Evolutionary conservation across 2,329 filamentous ascomycete genomes (phyloP), one percentile per base, ranked within the genome.

Genomic region (Fusarium brevicatenulatum): DNA sequence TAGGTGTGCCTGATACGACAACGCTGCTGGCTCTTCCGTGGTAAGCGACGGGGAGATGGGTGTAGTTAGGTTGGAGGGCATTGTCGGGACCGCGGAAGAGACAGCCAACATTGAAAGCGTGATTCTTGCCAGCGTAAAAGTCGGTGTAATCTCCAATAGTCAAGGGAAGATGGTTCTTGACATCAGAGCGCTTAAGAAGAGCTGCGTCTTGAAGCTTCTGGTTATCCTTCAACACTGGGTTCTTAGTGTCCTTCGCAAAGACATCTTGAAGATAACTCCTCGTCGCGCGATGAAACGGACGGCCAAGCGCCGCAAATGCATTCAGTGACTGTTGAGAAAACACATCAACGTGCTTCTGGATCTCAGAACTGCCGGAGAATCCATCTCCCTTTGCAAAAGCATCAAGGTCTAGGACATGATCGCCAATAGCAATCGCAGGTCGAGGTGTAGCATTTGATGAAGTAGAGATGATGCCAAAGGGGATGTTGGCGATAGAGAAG

Each of bases 91-190:
- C 93, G 39, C 93, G 89, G 82, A 95, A 94, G 28, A 95, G 86
- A 3, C 89, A 87, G 8, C 92, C 93, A 13, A 93, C 86, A 74
- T 83, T 83, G 84, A 90, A 92, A 9, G 93, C 93, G 81, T 96
- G 93, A 78, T 95, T 91, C 76, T 91, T 83, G 54, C 93, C 93
- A 19, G 92, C 93, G 78, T 93, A 96, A 83, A 95, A 96, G 79
- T 96, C 93, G 4, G 93, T 94, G 80, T 95, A 95, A 79, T 95
- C 93, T 37, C 93, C 92, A 76, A 95, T 93, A 42, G 88, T 85
- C 85, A 96, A 89, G 2, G 93, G 93, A 2, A 95, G 76, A 72
- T 95, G 93, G 76, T 88, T 91, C 68, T 84, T 87, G n/a, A 91
- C 88, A 9, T 88, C 86, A 36, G 80, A 52, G 3, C 77, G 63